phyloP scores from a whole-genome alignment of 2,329 filamentous ascomycete species.

The Scedosporium minutisporum region DNA sequence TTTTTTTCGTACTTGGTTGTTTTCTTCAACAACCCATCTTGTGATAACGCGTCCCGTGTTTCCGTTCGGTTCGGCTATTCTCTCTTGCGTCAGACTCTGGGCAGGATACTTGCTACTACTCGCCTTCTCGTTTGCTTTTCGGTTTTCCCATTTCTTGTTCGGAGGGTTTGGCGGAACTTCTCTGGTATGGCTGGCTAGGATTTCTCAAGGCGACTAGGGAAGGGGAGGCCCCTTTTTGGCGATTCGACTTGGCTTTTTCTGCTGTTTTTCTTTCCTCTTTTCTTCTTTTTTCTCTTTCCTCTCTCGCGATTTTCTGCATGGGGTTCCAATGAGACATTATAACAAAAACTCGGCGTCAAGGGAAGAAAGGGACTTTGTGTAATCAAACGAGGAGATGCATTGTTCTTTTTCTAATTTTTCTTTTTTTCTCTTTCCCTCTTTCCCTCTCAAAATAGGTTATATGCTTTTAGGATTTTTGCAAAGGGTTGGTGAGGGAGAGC shows the following conservation, averaged over 20 bases:
- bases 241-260: background rate
- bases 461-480: background rate
- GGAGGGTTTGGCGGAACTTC: background rate
- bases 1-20: background rate
- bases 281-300: background rate
- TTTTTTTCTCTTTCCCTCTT: background rate
- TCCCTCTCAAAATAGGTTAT: background rate
- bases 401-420: background rate
- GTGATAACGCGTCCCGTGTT: background rate
- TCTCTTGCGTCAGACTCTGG: no score
- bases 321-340: background rate
- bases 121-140: background rate
- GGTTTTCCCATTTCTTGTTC: background rate
- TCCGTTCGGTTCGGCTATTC: no score
- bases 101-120: no score
- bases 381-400: background rate
- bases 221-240: background rate
- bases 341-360: background rate
- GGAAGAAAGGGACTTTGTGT: background rate
- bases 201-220: no score
- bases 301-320: background rate
- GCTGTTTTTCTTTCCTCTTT: background rate
- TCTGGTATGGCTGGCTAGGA: no score
- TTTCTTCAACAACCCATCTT: background rate
- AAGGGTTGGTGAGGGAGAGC: background rate